These are phyloP conservation scores for Tremella mesenterica DNA, from an alignment of 768 basidiomycete species.

Conservation along the genomic window DNA sequence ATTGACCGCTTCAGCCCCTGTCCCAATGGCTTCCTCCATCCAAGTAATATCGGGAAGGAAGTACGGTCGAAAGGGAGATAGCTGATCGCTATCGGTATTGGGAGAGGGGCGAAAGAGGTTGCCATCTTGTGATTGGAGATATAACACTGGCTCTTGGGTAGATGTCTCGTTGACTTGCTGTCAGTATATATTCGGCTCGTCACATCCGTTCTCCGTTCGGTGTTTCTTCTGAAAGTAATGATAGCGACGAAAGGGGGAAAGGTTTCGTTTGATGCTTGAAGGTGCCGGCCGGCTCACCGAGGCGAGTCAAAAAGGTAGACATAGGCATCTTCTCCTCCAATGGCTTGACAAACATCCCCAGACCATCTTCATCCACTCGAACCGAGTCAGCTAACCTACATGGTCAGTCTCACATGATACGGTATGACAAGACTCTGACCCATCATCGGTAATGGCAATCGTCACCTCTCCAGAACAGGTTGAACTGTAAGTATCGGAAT, in stretches of 20 bases:
- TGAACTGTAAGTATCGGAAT: constrained; percentile 45
- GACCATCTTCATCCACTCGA: constrained; percentile 49
- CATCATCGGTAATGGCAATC: constrained; percentile 74
- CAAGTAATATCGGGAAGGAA: constrained; percentile 62
- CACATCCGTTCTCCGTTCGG: no score
- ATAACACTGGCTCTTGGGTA: constrained; percentile 49
- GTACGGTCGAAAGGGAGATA: constrained; percentile 56
- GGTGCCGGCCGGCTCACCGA: not conserved
- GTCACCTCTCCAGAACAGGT: constrained; percentile 60
- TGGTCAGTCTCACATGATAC: not conserved
- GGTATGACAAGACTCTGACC: constrained; percentile 49
- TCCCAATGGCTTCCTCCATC: constrained; percentile 56
- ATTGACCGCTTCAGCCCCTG: constrained; percentile 83
- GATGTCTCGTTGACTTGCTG: no score
- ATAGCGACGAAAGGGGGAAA: no score
- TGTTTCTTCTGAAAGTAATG: no score
- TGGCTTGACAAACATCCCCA: constrained; percentile 68
- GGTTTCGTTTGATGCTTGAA: not conserved
- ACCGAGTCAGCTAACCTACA: constrained; percentile 59
- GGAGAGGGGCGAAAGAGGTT: constrained; percentile 54
- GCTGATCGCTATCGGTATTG: constrained; percentile 47
- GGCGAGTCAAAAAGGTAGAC: constrained; percentile 12
- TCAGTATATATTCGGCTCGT: no score
- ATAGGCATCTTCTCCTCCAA: constrained; percentile 61
- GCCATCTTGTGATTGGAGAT: constrained; percentile 87